These are phyloP conservation scores for Annulohypoxylon maeteangense DNA, from an alignment of 495 filamentous ascomycete genomes.

Conservation along the genomic window DNA sequence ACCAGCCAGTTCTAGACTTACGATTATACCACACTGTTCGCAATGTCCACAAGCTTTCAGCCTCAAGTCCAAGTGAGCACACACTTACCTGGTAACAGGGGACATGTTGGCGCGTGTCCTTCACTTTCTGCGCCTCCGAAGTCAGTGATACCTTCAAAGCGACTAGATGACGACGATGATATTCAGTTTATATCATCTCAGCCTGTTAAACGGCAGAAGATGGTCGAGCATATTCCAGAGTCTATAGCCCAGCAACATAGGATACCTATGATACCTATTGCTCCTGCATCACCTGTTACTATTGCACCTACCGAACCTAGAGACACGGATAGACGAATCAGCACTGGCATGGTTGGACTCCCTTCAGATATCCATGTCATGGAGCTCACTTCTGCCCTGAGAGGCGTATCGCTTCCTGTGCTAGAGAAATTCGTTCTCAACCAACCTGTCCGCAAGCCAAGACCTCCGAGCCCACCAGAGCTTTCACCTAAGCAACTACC, in stretches of 20 bases:
- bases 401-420: slow-evolving; percentile 49
- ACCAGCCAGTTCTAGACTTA: not conserved
- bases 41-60: slow-evolving; percentile 19
- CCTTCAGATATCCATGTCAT: slow-evolving; percentile 41
- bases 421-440: slow-evolving; percentile 43
- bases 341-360: slow-evolving; percentile 49
- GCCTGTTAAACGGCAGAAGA: slow-evolving; percentile 54
- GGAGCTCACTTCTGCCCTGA: slow-evolving; percentile 36
- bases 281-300: slow-evolving; percentile 5
- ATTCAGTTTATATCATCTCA: slow-evolving; percentile 57
- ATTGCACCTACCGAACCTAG: slow-evolving; percentile 17
- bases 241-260: slow-evolving; percentile 9
- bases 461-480: slow-evolving; percentile 40
- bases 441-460: slow-evolving; percentile 40
- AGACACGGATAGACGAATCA: slow-evolving; percentile 45
- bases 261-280: not conserved
- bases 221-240: slow-evolving; percentile 34
- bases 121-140: slow-evolving; percentile 11
- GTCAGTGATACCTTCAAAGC: slow-evolving; percentile 29
- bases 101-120: slow-evolving; percentile 1
- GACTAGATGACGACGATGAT: slow-evolving; percentile 58
- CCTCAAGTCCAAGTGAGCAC: slow-evolving; percentile 4
- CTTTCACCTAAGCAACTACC: slow-evolving; percentile 51
- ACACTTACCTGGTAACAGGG: not conserved
- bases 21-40: slow-evolving; percentile 1